Conservation (phyloP, 2,329 filamentous ascomycete species). For the Ophiosphaerella herpotricha region DNA sequence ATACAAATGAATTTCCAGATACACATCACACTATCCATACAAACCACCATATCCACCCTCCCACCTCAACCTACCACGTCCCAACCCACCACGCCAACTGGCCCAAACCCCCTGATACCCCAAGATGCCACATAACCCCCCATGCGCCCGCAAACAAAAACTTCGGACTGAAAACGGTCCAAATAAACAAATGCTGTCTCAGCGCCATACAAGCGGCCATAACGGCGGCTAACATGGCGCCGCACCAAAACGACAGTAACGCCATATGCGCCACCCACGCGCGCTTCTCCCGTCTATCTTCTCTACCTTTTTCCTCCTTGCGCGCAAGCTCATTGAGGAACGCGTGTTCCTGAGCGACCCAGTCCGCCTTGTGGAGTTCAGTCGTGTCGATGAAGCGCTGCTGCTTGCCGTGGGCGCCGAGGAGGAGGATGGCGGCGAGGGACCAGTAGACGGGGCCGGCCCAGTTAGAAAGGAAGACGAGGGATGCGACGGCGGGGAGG, state of each 20-base stretch:
- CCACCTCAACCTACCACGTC: slow-evolving; percentile 25
- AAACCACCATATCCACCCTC: not conserved
- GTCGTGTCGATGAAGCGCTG: slow-evolving; percentile 21
- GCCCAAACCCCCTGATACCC: slow-evolving; percentile 44
- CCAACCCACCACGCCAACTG: slow-evolving; percentile 40
- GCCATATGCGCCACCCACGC: slow-evolving; percentile 57
- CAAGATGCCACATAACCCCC: slow-evolving; percentile 79
- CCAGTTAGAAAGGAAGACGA: slow-evolving; percentile 93
- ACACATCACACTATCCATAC: no score
- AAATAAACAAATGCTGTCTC: slow-evolving; percentile 91
- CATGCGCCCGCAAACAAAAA: slow-evolving; percentile 92
- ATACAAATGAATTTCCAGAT: no score
- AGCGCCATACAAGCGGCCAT: slow-evolving; percentile 88
- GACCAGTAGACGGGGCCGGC: slow-evolving; percentile 89
- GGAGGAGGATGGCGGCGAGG: slow-evolving; percentile 63
- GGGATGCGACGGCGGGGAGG: slow-evolving; percentile 74
- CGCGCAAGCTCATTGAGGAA: slow-evolving; percentile 27
- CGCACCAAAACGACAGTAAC: slow-evolving; percentile 71
- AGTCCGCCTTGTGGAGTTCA: slow-evolving; percentile 29
- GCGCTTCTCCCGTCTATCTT: slow-evolving; percentile 8
- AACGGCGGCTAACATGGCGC: slow-evolving; percentile 69
- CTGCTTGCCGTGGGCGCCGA: slow-evolving; percentile 27
- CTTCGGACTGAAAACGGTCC: slow-evolving; percentile 98
- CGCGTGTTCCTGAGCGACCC: slow-evolving; percentile 37
- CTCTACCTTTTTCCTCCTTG: slow-evolving; percentile 15